Conservation (phyloP, 148 eudicot genomes). For the Rhododendron griersonianum region DNA sequence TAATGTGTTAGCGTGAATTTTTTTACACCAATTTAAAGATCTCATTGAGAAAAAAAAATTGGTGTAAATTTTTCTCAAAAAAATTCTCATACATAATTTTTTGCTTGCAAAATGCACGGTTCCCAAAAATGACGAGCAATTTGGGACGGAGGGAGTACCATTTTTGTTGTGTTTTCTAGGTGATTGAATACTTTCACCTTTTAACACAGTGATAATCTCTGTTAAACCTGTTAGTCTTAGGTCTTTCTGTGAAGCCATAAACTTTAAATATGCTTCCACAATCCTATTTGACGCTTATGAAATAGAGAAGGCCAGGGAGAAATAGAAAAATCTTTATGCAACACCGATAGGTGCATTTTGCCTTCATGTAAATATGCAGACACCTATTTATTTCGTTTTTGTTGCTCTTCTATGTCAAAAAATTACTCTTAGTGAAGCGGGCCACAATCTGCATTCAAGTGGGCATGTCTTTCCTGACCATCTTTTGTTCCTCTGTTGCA, state of each 20-base stretch:
- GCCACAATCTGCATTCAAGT: not conserved
- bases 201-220: not conserved
- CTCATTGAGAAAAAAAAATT: too few relatives aligned
- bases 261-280: not conserved
- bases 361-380: not conserved
- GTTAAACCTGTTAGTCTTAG: not conserved
- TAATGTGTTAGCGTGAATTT: too few relatives aligned
- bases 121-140: too few relatives aligned
- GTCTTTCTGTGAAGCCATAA: not conserved
- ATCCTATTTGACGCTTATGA: not conserved
- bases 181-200: not conserved
- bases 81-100: too few relatives aligned
- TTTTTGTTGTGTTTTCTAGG: not conserved
- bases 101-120: too few relatives aligned
- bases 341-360: not conserved
- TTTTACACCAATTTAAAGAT: too few relatives aligned
- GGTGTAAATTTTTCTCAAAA: too few relatives aligned
- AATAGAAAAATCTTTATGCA: not conserved
- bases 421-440: not conserved
- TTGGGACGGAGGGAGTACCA: not conserved
- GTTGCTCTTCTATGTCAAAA: not conserved
- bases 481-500: slow-evolving; percentile 35
- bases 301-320: not conserved
- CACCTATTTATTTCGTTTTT: not conserved
- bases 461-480: slow-evolving; percentile 5